phyloP scores from a whole-genome alignment of 2,329 filamentous ascomycete genomes.

The Penicillium janthinellum region DNA sequence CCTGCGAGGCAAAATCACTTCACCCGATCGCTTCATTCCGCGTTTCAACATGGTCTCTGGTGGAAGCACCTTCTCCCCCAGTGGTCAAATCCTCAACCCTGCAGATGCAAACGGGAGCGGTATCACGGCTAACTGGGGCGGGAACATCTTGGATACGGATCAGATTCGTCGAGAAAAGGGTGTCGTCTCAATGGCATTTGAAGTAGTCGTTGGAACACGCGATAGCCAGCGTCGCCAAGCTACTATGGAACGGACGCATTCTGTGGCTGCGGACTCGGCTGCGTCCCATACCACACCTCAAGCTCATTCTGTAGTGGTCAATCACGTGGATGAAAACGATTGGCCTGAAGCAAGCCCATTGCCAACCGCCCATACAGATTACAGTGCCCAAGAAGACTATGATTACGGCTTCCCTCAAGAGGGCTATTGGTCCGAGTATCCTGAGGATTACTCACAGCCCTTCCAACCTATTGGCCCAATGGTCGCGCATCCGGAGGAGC shows the following conservation, averaged over 20 bases:
- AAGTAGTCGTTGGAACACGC: slow-evolving; percentile 81
- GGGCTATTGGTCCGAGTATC: slow-evolving; percentile 32
- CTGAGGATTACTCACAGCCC: slow-evolving; percentile 28
- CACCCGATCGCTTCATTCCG: slow-evolving; percentile 68
- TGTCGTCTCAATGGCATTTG: slow-evolving; percentile 83
- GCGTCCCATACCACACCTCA: slow-evolving; percentile 22
- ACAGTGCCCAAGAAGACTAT: slow-evolving; percentile 25
- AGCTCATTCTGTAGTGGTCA: slow-evolving; percentile 9
- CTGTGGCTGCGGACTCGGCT: slow-evolving; percentile 33
- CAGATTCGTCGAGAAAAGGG: slow-evolving; percentile 84
- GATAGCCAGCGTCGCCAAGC: slow-evolving; percentile 67
- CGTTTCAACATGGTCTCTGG: slow-evolving; percentile 55
- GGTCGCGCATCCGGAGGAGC: slow-evolving; percentile 53
- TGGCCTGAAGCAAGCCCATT: slow-evolving; percentile 30
- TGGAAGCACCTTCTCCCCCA: slow-evolving; percentile 48
- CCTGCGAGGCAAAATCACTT: slow-evolving; percentile 79
- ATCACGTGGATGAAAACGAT: slow-evolving; percentile 31
- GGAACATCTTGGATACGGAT: slow-evolving; percentile 83
- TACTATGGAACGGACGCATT: slow-evolving; percentile 36
- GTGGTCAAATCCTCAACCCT: slow-evolving; percentile 38
- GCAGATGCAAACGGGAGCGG: slow-evolving; percentile 37
- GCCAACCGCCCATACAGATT: slow-evolving; percentile 23
- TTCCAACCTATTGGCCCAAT: slow-evolving; percentile 28
- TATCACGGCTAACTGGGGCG: slow-evolving; percentile 46
- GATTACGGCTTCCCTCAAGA: slow-evolving; percentile 31